Base-by-base conservation (phyloP, 306 rosid genomes). In the Fragaria ananassa region DNA sequence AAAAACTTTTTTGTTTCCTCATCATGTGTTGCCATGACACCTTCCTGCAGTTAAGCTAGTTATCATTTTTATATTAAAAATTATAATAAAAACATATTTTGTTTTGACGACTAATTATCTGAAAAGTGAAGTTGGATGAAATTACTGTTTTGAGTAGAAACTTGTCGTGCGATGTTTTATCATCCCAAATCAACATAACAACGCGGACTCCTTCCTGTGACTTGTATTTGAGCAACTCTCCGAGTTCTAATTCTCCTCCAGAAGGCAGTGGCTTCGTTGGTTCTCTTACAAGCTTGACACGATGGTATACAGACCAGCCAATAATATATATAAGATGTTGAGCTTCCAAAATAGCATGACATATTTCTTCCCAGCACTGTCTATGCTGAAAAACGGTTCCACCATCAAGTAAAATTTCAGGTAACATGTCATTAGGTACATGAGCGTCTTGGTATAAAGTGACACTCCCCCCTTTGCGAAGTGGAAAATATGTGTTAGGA, bases 21-120 rank as follows among this genome's bases (percentile, higher is more conserved):
- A 70, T 91, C 96, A 41, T 91, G 96, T 63, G 96, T 91, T 75
- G 87, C 90, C 96, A 91, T 91, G 60, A 91, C 87, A 42, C 96
- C 96, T 25, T 91, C 93, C 96, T 91, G 87, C 74, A 85, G 65
- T 70, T 45, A 81, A 72, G 35, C 80, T 49, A 35, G 39, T 35
- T 5, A 35, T 35, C 39, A 35, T 35, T 35, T 35, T 31, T 31
- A 31, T 31, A 31, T 31, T 31, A 74, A 39, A 5, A 39, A 39
- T 5, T 5, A 50, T 51, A 19, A 51, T 23, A 72, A 53, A 53
- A 15, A 4, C 39, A 35, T 4, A 35, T 35, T 35, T 35, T 31
- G 34, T 31, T 31, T 29, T 29, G 31, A 1, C 31, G 31, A 29
- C 31, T 29, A n/a, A n/a, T n/a, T 29, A 29, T 29, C 31, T 29